Evolutionary conservation across 2,329 filamentous ascomycete species (phyloP).

Genomic region (Fusarium concolor): DNA sequence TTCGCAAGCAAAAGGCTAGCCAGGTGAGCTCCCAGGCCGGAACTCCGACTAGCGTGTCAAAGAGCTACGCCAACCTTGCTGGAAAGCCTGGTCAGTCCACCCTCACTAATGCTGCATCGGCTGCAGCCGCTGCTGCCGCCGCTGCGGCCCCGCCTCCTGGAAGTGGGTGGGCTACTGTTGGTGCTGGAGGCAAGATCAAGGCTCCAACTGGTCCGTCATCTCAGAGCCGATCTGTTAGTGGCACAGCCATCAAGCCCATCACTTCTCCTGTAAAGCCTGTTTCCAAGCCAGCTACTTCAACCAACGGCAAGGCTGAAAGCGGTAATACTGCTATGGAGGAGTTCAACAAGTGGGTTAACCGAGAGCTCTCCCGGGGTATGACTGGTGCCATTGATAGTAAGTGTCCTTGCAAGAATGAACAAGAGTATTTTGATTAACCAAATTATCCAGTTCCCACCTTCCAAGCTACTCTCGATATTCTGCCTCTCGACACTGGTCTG

Average conservation of each 20-base stretch:
- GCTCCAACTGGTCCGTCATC: conserved; percentile 70
- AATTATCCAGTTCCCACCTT: conserved; percentile 77
- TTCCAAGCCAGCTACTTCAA: conserved; percentile 60
- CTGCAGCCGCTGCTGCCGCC: conserved; percentile 53
- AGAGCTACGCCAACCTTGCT: conserved; percentile 95
- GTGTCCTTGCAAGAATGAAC: conserved; percentile 42
- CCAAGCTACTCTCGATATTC: conserved; percentile 77
- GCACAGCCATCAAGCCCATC: conserved; percentile 56
- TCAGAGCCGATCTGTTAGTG: conserved; percentile 59
- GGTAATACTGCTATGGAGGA: conserved; percentile 78
- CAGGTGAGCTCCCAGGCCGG: conserved; percentile 62
- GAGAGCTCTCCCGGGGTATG: conserved; percentile 80
- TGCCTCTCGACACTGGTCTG: conserved; percentile 81
- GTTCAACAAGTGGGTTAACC: conserved; percentile 91
- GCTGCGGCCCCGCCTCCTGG: conserved; percentile 54
- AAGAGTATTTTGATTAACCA: conserved; percentile 48
- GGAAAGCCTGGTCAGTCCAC: conserved; percentile 71
- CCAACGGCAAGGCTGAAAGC: conserved; percentile 54
- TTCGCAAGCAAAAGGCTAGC: conserved; percentile 76
- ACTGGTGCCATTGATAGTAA: conserved; percentile 64
- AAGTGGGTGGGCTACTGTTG: conserved; percentile 91
- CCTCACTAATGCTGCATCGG: conserved; percentile 54
- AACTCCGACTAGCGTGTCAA: conserved; percentile 68
- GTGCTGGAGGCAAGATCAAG: conserved; percentile 92
- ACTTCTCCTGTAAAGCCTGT: conserved; percentile 64